These are phyloP conservation scores for Tephrocybe sp. DNA, from an alignment of 768 basidiomycete species.

Conservation along the genomic window DNA sequence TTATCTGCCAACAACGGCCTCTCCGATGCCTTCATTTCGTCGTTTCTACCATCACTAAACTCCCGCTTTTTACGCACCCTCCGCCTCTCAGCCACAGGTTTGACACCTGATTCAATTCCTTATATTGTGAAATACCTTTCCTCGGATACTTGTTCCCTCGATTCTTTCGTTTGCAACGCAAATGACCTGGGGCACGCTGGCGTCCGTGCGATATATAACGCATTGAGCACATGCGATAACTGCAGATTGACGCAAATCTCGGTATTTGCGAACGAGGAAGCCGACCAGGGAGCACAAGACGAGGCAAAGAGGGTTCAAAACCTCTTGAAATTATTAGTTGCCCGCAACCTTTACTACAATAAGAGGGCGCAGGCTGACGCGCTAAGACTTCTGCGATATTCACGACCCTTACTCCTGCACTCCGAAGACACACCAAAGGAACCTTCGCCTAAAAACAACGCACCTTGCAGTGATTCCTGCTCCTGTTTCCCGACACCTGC, in stretches of 20 bases:
- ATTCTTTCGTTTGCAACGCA: conserved; percentile 50
- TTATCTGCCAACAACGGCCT: conserved; percentile 48
- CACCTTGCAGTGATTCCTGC: conserved; percentile 4
- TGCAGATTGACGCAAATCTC: conserved; percentile 47
- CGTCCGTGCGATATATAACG: conserved; percentile 42
- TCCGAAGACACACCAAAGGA: conserved; percentile 11
- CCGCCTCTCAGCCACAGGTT: conserved; percentile 49
- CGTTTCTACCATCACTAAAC: conserved; percentile 50
- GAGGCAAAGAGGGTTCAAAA: conserved; percentile 27
- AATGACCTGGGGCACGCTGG: conserved; percentile 49
- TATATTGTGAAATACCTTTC: conserved; percentile 46
- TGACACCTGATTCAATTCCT: conserved; percentile 41
- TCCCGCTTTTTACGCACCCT: conserved; percentile 49
- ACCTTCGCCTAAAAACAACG: neutral
- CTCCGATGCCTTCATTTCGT: conserved; percentile 47
- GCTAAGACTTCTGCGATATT: conserved; percentile 45
- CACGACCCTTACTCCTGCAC: conserved; percentile 49
- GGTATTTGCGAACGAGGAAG: conserved; percentile 42
- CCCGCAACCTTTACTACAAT: conserved; percentile 43
- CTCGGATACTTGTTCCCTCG: conserved; percentile 48
- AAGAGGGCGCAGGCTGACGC: conserved; percentile 43
- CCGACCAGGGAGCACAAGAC: conserved; percentile 8
- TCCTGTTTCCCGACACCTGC: neutral
- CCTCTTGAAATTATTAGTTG: conserved; percentile 30
- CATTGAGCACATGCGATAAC: conserved; percentile 39